Evolutionary conservation across 1,284 basidiomycete species (phyloP).

Genomic region (Agaricales sp.): DNA sequence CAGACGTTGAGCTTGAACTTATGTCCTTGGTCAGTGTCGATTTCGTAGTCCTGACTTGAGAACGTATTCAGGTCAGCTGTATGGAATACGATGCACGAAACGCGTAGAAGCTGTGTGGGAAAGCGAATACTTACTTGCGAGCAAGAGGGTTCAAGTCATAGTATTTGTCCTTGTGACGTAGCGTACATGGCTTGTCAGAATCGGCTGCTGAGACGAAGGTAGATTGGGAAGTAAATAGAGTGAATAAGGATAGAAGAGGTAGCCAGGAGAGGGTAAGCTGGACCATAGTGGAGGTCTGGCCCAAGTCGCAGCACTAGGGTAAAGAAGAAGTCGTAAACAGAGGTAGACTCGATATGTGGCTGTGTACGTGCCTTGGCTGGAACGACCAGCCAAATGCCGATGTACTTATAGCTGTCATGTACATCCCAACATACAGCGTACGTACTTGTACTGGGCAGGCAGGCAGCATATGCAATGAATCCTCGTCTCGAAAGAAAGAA

Average conservation of each 20-base stretch:
- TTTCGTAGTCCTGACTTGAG: slow-evolving; percentile 54
- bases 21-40: slow-evolving; percentile 35
- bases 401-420: too few relatives aligned
- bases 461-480: too few relatives aligned
- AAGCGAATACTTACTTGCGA: slow-evolving; percentile 34
- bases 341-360: too few relatives aligned
- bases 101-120: neutral
- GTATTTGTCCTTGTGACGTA: slow-evolving; percentile 31
- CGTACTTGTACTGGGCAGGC: too few relatives aligned
- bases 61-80: slow-evolving; percentile 21
- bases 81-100: slow-evolving; percentile 1
- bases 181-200: slow-evolving; percentile 27
- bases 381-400: too few relatives aligned
- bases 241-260: neutral
- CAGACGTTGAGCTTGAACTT: slow-evolving; percentile 55
- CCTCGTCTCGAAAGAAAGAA: too few relatives aligned
- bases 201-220: slow-evolving; percentile 5
- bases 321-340: too few relatives aligned
- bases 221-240: slow-evolving; percentile 1
- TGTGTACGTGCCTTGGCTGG: too few relatives aligned
- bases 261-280: too few relatives aligned
- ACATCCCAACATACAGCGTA: too few relatives aligned
- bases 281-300: too few relatives aligned
- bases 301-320: too few relatives aligned
- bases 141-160: slow-evolving; percentile 55